These are phyloP conservation scores for Paramecium bursaria DNA, from an alignment of 73 alveolate genomes.

Conservation along the genomic window DNA sequence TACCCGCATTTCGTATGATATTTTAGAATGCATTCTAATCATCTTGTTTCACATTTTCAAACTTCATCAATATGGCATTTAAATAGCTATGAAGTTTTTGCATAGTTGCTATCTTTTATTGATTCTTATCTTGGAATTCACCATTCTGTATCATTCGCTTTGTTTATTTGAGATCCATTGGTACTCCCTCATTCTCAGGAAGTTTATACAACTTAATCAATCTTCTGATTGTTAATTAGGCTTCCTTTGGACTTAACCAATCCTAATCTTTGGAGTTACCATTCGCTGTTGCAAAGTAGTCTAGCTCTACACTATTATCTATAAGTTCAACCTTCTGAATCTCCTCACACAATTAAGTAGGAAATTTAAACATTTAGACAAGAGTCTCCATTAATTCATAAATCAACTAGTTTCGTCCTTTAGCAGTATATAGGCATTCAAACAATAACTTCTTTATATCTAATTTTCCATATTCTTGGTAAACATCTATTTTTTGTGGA, in stretches of 20 bases:
- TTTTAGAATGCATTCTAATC: slow-evolving; percentile 42
- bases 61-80: neutral
- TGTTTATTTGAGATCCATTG: neutral
- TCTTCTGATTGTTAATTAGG: neutral
- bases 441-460: slow-evolving; percentile 21
- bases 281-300: slow-evolving; percentile 45
- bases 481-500: too few species aligned
- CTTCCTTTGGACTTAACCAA: slow-evolving; percentile 59
- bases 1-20: slow-evolving; percentile 51
- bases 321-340: slow-evolving; percentile 61
- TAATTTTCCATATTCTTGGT: too few species aligned
- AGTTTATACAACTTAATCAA: slow-evolving; percentile 28
- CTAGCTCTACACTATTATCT: slow-evolving; percentile 50
- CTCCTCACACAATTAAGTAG: neutral
- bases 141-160: neutral
- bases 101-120: too few species aligned
- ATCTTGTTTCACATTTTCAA: slow-evolving; percentile 24
- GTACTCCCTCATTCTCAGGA: neutral
- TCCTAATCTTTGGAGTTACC: slow-evolving; percentile 44
- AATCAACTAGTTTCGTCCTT: slow-evolving; percentile 8
- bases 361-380: neutral
- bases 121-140: too few species aligned
- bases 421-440: slow-evolving; percentile 5
- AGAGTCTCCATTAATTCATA: slow-evolving; percentile 9
- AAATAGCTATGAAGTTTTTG: neutral